Evolutionary conservation across 1,139 yeast genomes (phyloP).

Genomic region (Debaryomyces sp.): DNA sequence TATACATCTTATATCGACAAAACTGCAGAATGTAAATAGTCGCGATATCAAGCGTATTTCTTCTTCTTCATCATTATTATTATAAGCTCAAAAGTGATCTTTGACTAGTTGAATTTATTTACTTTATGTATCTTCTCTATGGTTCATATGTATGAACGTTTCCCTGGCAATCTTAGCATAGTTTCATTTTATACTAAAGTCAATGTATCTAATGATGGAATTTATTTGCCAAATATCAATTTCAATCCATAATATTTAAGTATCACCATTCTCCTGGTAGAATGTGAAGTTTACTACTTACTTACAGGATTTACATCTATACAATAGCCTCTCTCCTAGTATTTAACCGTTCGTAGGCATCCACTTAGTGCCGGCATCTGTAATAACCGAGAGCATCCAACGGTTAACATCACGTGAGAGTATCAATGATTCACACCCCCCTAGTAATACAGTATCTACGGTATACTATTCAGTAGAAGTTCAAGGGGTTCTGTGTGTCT

Average conservation of each 20-base stretch:
- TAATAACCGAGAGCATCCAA: not conserved
- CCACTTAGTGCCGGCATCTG: not conserved
- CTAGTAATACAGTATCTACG: not conserved
- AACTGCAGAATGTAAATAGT: not conserved
- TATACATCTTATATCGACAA: not conserved
- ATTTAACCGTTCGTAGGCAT: not conserved
- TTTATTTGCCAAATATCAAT: constrained; percentile 43
- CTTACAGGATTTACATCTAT: constrained; percentile 14
- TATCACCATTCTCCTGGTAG: constrained; percentile 13
- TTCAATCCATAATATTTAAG: constrained; percentile 15
- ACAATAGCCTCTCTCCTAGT: not conserved
- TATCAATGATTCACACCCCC: not conserved
- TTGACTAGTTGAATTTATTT: not conserved
- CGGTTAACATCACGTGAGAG: not conserved
- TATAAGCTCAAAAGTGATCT: not conserved
- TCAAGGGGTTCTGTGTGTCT: not conserved
- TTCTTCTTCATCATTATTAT: too few species aligned
- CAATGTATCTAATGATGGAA: constrained; percentile 51
- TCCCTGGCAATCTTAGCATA: constrained; percentile 49
- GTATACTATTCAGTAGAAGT: not conserved
- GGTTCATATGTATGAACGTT: not conserved
- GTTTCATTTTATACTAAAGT: constrained; percentile 43
- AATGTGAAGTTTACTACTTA: constrained; percentile 19
- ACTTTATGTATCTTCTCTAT: not conserved
- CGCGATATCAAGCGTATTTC: not conserved